Conservation (phyloP, 805 yeast species). For the Pichia pseudocactophila region DNA sequence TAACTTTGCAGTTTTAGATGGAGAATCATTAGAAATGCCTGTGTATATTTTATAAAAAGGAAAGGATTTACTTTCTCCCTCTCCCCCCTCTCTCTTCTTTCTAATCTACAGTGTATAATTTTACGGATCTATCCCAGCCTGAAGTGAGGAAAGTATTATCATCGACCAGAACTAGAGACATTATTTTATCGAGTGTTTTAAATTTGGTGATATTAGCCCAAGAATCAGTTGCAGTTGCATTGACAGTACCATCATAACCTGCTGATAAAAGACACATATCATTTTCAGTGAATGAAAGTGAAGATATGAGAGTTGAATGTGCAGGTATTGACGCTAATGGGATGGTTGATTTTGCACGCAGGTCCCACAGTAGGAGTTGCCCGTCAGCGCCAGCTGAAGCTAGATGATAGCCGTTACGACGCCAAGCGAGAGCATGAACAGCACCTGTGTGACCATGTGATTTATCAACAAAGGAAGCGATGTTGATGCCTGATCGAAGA, state of each 20-base stretch:
- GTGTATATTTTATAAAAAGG: slow-evolving; percentile 38
- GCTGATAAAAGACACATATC: slow-evolving; percentile 45
- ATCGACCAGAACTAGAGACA: slow-evolving; percentile 51
- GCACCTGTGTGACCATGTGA: slow-evolving; percentile 60
- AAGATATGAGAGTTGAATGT: slow-evolving; percentile 66
- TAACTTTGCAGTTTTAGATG: slow-evolving; percentile 73
- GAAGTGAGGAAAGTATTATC: slow-evolving; percentile 41
- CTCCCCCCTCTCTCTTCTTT: background rate
- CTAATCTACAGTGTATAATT: slow-evolving; percentile 29
- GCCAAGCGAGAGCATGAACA: slow-evolving; percentile 64
- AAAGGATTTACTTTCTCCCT: slow-evolving; percentile 31
- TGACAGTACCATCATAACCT: slow-evolving; percentile 64
- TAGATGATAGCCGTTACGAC: slow-evolving; percentile 62
- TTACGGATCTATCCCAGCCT: slow-evolving; percentile 81
- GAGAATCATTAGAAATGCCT: slow-evolving; percentile 64
- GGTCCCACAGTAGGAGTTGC: slow-evolving; percentile 76
- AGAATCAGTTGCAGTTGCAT: slow-evolving; percentile 56
- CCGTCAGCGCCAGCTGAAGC: slow-evolving; percentile 86
- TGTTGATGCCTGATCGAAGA: slow-evolving; percentile 52
- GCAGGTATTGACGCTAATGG: slow-evolving; percentile 47
- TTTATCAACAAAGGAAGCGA: slow-evolving; percentile 42
- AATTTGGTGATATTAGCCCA: slow-evolving; percentile 54
- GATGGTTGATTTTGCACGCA: slow-evolving; percentile 27
- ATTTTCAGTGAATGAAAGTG: slow-evolving; percentile 41
- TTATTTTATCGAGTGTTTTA: slow-evolving; percentile 56